phyloP scores from a whole-genome alignment of 2,329 filamentous ascomycete species.

The Xylariaceae sp. region DNA sequence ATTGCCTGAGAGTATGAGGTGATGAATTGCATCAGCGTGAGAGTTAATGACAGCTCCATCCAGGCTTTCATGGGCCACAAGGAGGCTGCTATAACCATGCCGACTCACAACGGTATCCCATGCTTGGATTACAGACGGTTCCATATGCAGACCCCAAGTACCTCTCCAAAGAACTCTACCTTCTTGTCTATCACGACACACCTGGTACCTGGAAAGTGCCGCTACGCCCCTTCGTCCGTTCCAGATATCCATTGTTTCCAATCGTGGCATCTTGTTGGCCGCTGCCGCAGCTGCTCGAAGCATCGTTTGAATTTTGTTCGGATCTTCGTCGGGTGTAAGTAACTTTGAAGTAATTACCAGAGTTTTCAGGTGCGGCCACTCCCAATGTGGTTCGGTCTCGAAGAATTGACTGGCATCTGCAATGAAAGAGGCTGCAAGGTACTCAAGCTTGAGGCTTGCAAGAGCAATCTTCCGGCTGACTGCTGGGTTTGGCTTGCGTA shows the following conservation, averaged over 20 bases:
- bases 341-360: slow-evolving; percentile 30
- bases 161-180: slow-evolving; percentile 27
- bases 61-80: slow-evolving; percentile 21
- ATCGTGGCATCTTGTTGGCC: slow-evolving; percentile 30
- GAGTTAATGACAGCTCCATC: slow-evolving; percentile 29
- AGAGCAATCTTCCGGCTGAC: slow-evolving; percentile 23
- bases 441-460: slow-evolving; percentile 27
- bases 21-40: slow-evolving; percentile 31
- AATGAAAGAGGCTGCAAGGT: slow-evolving; percentile 29
- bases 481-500: slow-evolving; percentile 16
- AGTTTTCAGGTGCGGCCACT: slow-evolving; percentile 31
- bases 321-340: slow-evolving; percentile 21
- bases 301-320: slow-evolving; percentile 21
- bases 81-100: slow-evolving; percentile 17
- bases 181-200: slow-evolving; percentile 1
- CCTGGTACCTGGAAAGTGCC: slow-evolving; percentile 30
- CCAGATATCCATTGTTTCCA: slow-evolving; percentile 35
- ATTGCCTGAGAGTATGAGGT: slow-evolving; percentile 27
- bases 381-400: slow-evolving; percentile 19
- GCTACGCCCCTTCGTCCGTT: slow-evolving; percentile 32
- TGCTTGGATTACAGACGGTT: slow-evolving; percentile 21
- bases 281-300: slow-evolving; percentile 24
- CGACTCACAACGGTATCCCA: slow-evolving; percentile 27
- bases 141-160: slow-evolving; percentile 28
- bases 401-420: slow-evolving; percentile 32